Conservation (phyloP, 225 moss, liverwort and hornwort genomes). For the Physcomitrellopsis africana region DNA sequence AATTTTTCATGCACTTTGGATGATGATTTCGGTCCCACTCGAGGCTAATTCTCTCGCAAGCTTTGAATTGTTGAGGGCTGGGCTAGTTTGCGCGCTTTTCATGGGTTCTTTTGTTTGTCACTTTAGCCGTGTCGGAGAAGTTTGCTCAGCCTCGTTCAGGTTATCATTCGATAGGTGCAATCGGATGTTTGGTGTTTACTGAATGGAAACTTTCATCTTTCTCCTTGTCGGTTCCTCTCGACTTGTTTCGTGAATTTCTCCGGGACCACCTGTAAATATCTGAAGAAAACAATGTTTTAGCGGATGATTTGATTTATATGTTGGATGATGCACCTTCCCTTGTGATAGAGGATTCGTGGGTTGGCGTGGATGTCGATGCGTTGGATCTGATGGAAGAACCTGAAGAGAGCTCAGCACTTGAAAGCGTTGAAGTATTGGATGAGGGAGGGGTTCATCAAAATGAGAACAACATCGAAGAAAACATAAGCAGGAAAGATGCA, state of each 20-base stretch:
- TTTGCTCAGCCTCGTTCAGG: constrained; percentile 21
- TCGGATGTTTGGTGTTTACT: neutral
- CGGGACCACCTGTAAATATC: neutral
- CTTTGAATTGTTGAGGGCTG: neutral
- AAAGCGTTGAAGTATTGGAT: constrained; percentile 29
- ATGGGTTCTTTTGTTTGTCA: neutral
- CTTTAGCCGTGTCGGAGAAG: neutral
- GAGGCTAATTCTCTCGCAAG: neutral
- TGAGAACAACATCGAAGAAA: constrained; percentile 22
- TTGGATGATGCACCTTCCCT: constrained; percentile 28
- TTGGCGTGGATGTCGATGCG: constrained; percentile 46
- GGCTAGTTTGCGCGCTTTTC: no score
- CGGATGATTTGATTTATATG: constrained; percentile 18
- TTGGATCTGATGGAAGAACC: constrained; percentile 28
- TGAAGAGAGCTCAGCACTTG: constrained; percentile 28
- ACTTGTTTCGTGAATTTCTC: neutral
- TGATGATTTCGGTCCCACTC: no score
- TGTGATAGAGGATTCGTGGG: constrained; percentile 38
- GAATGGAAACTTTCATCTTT: neutral
- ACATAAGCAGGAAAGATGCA: constrained; percentile 9
- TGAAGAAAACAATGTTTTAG: constrained; percentile 9
- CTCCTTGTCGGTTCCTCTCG: neutral
- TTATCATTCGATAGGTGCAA: constrained; percentile 10
- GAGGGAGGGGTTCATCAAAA: constrained; percentile 16
- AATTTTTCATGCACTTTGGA: no score